These are phyloP conservation scores for Chaetomidium leptoderma DNA, from an alignment of 495 filamentous ascomycete species.

Conservation along the genomic window DNA sequence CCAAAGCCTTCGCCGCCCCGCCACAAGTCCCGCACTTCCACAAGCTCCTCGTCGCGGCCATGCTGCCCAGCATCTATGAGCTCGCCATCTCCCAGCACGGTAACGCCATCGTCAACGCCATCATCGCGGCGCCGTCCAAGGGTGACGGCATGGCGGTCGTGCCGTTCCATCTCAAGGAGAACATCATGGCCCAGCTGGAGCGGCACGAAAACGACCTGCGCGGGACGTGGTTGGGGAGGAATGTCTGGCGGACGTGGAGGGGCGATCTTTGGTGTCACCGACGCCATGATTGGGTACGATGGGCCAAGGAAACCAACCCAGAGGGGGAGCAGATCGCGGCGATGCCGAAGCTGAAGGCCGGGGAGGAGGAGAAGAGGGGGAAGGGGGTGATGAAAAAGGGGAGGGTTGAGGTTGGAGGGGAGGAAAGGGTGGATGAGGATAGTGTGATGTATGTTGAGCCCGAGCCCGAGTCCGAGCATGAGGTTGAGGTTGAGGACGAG, in stretches of 20 bases:
- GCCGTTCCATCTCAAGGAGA: conserved; percentile 52
- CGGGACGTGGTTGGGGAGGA: conserved; percentile 69
- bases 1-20: conserved; percentile 64
- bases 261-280: conserved; percentile 72
- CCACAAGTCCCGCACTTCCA: conserved; percentile 52
- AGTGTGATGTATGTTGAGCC: neutral
- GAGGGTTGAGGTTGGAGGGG: neutral
- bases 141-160: conserved; percentile 35
- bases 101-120: conserved; percentile 71
- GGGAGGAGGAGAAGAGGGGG: conserved; percentile 11
- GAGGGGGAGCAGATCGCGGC: conserved; percentile 29
- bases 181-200: conserved; percentile 43
- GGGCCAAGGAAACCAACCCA: conserved; percentile 54
- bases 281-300: conserved; percentile 63
- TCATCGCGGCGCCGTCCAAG: conserved; percentile 60
- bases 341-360: conserved; percentile 24
- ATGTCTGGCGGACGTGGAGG: conserved; percentile 87
- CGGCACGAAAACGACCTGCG: conserved; percentile 60
- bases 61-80: conserved; percentile 55
- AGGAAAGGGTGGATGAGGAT: neutral
- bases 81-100: conserved; percentile 68
- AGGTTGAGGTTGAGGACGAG: neutral
- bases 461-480: neutral
- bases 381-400: conserved; percentile 9
- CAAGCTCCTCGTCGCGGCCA: conserved; percentile 38